Evolutionary conservation across 2,329 filamentous ascomycete species (phyloP).

Genomic region (Cladobotryum mycophilum): DNA sequence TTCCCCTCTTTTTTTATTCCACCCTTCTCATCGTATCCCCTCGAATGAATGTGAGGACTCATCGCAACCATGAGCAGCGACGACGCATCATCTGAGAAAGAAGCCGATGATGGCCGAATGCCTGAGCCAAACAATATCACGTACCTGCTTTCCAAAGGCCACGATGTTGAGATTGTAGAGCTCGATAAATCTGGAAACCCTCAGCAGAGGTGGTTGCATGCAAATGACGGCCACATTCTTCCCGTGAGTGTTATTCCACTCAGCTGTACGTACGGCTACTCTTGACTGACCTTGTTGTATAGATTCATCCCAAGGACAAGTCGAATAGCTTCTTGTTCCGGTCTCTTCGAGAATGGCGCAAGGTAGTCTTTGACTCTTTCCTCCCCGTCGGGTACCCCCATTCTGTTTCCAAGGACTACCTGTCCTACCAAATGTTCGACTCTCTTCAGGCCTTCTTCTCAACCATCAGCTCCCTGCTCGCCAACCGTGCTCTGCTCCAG

Average conservation of each 20-base stretch:
- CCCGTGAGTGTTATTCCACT: constrained; percentile 17
- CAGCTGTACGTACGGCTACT: not conserved
- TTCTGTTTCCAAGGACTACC: constrained; percentile 79
- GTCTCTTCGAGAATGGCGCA: constrained; percentile 30
- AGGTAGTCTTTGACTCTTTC: constrained; percentile 60
- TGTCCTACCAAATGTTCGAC: constrained; percentile 64
- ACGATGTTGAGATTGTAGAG: constrained; percentile 28
- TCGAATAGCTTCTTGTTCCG: constrained; percentile 21
- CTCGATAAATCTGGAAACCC: constrained; percentile 33
- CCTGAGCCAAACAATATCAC: constrained; percentile 11
- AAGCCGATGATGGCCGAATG: no score
- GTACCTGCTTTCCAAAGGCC: constrained; percentile 18
- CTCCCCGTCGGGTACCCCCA: constrained; percentile 83
- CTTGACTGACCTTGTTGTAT: no score
- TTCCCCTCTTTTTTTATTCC: no score
- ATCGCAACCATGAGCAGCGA: no score
- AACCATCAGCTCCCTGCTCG: constrained; percentile 71
- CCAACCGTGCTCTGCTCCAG: constrained; percentile 75
- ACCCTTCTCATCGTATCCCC: no score
- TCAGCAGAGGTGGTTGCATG: constrained; percentile 30
- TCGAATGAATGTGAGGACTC: no score
- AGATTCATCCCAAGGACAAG: constrained; percentile 8
- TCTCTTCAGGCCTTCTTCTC: constrained; percentile 80
- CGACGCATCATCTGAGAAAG: no score
- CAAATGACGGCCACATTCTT: constrained; percentile 18